Evolutionary conservation across 2,329 filamentous ascomycete genomes (phyloP).

Genomic region (Cladorrhinum sp.): DNA sequence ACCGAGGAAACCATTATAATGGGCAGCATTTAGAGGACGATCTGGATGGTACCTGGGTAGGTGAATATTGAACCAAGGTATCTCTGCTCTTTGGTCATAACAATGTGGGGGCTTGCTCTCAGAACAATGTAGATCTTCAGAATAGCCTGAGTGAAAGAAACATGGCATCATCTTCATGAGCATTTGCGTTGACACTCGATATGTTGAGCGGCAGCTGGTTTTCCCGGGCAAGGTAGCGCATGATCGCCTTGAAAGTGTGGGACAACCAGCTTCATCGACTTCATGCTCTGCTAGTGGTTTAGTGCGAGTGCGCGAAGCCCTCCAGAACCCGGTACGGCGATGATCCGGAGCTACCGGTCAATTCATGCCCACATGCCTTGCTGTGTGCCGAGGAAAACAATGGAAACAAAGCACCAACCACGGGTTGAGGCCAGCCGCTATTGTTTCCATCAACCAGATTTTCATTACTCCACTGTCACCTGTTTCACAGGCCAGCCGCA

Average conservation of each 20-base stretch:
- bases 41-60: too few relatives aligned
- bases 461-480: background rate
- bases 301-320: background rate
- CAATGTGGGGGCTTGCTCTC: too few relatives aligned
- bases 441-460: slow-evolving; percentile 6
- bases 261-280: slow-evolving; percentile 15
- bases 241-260: slow-evolving; percentile 20
- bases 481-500: background rate
- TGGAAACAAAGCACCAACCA: slow-evolving; percentile 1
- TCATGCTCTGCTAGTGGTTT: slow-evolving; percentile 14
- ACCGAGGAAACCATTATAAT: too few relatives aligned
- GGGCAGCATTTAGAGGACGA: too few relatives aligned
- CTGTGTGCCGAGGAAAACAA: slow-evolving; percentile 7
- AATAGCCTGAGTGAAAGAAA: slow-evolving; percentile 5
- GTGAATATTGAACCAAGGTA: too few relatives aligned
- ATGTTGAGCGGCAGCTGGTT: slow-evolving; percentile 14
- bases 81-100: too few relatives aligned
- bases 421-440: slow-evolving; percentile 1
- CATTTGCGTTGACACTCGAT: background rate
- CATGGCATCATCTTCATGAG: slow-evolving; percentile 1
- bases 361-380: background rate
- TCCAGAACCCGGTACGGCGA: slow-evolving; percentile 7
- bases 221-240: slow-evolving; percentile 20
- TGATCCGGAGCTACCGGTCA: background rate
- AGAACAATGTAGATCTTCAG: slow-evolving; percentile 1